Conservation (phyloP, 345 rosid species). For the Pistacia integerrima region DNA sequence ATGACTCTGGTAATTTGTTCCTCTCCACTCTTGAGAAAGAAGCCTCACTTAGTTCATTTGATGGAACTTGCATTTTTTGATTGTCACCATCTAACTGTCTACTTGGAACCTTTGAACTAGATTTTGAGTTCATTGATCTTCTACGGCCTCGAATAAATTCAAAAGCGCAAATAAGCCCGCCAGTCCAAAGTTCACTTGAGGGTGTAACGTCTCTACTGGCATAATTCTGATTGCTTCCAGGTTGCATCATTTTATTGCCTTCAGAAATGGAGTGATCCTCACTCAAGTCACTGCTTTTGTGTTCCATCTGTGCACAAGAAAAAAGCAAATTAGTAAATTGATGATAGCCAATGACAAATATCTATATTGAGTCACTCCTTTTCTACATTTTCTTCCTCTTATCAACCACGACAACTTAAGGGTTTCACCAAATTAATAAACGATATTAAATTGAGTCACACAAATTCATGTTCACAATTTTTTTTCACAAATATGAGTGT, state of each 20-base stretch:
- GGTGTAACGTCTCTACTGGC: slow-evolving; percentile 42
- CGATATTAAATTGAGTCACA: too few species aligned
- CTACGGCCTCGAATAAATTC: slow-evolving; percentile 59
- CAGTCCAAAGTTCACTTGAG: slow-evolving; percentile 72
- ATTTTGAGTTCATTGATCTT: slow-evolving; percentile 27
- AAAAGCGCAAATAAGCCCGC: slow-evolving; percentile 91
- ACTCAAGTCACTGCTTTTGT: slow-evolving; percentile 18
- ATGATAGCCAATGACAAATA: background rate
- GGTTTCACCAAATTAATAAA: too few species aligned
- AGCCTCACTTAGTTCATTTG: slow-evolving; percentile 31
- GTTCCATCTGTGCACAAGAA: slow-evolving; percentile 20
- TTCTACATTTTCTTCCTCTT: too few species aligned
- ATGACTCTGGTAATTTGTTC: slow-evolving; percentile 30
- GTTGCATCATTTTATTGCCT: slow-evolving; percentile 28
- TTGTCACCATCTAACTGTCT: slow-evolving; percentile 24
- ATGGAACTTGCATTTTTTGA: slow-evolving; percentile 21
- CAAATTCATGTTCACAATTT: too few species aligned
- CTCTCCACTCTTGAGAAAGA: slow-evolving; percentile 26
- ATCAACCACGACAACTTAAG: too few species aligned
- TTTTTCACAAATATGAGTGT: too few species aligned
- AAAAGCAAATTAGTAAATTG: background rate
- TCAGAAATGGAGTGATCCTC: slow-evolving; percentile 28
- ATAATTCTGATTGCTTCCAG: slow-evolving; percentile 27
- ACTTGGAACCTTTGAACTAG: slow-evolving; percentile 27
- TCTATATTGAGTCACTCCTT: background rate